Conservation (phyloP, 2,329 filamentous ascomycete species). For the Sporothrix variecibatus region DNA sequence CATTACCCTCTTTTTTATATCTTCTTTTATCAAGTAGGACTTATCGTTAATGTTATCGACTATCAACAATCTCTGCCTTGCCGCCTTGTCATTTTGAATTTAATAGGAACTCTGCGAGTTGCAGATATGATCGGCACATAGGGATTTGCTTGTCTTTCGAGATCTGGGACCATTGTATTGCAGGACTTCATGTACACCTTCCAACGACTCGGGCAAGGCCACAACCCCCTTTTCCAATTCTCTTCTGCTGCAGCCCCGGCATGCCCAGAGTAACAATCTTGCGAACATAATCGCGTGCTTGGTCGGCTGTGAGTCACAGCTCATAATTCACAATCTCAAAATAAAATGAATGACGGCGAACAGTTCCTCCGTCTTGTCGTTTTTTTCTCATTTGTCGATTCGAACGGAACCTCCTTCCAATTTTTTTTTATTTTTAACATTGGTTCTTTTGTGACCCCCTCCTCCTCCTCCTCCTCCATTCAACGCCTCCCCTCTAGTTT, state of each 20-base stretch:
- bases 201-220: neutral
- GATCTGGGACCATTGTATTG: neutral
- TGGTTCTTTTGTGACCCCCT: neutral
- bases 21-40: neutral
- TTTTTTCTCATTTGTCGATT: neutral
- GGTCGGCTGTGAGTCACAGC: constrained; percentile 14
- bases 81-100: neutral
- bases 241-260: neutral
- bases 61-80: neutral
- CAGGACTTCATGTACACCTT: neutral
- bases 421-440: neutral
- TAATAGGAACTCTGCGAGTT: neutral
- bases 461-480: neutral
- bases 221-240: neutral
- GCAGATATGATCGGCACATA: neutral
- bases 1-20: neutral
- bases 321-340: neutral
- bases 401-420: neutral
- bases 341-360: constrained; percentile 2
- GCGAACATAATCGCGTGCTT: constrained; percentile 23
- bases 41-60: neutral
- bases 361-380: neutral
- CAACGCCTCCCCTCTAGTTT: neutral
- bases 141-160: neutral
- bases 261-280: neutral